These are phyloP conservation scores for Solanum paucissectum DNA, from an alignment of 257 asterid species.

Conservation along the genomic window DNA sequence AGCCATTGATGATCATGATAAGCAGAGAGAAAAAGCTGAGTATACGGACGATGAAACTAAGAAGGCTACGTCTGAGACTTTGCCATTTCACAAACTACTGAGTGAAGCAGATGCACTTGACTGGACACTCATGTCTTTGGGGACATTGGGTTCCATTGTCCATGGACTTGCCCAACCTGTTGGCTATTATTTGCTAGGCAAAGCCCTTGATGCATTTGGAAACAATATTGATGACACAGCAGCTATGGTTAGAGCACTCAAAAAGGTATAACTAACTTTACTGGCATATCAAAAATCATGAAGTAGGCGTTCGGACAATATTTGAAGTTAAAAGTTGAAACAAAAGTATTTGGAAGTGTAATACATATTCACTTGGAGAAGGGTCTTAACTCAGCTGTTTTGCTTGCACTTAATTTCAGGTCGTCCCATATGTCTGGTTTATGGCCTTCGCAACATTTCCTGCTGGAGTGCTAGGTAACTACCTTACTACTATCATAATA, in stretches of 20 bases:
- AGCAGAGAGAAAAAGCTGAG: constrained; percentile 12
- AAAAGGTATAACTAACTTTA: constrained; percentile 20
- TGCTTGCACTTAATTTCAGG: constrained; percentile 23
- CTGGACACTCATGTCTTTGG: constrained; percentile 65
- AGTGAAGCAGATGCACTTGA: constrained; percentile 61
- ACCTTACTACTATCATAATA: not conserved
- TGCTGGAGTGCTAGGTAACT: constrained; percentile 64
- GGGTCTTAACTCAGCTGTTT: not conserved
- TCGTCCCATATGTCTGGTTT: constrained; percentile 75
- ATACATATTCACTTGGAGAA: not conserved
- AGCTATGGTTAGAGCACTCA: constrained; percentile 60
- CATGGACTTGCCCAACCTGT: constrained; percentile 80
- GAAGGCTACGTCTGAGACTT: constrained; percentile 4
- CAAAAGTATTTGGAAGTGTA: not conserved
- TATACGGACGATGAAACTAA: not conserved
- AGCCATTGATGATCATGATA: constrained; percentile 13
- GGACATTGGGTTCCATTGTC: constrained; percentile 55
- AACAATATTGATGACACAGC: constrained; percentile 32
- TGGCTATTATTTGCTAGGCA: constrained; percentile 58
- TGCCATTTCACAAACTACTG: constrained; percentile 43
- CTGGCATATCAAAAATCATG: not conserved
- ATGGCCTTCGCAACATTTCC: constrained; percentile 88
- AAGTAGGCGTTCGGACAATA: not conserved
- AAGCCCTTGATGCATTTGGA: constrained; percentile 72
- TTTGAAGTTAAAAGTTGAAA: not conserved